phyloP scores from a whole-genome alignment of 2,329 filamentous ascomycete genomes.

The Trichoderma endophyticum region DNA sequence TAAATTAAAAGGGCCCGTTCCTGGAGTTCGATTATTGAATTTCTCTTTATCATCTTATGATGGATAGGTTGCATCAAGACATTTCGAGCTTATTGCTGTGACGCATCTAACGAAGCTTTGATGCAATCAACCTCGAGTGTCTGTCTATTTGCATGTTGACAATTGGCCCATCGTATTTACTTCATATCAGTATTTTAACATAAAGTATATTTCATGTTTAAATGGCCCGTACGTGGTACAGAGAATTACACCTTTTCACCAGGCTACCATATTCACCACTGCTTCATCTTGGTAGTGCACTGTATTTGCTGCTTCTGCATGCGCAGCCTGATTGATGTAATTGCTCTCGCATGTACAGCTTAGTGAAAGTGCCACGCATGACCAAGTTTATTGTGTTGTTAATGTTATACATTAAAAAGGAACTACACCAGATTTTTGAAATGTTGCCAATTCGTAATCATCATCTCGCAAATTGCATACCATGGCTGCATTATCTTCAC shows the following conservation, averaged over 20 bases:
- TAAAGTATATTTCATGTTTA: neutral
- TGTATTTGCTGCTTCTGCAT: neutral
- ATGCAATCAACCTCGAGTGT: neutral
- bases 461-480: neutral
- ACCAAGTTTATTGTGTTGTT: neutral
- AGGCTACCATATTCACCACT: neutral
- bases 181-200: neutral
- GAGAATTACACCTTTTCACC: neutral
- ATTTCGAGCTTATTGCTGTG: neutral
- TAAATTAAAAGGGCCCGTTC: neutral
- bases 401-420: neutral
- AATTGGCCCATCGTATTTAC: neutral
- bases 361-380: neutral
- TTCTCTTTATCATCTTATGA: neutral
- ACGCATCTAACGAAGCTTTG: neutral
- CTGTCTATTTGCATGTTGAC: neutral
- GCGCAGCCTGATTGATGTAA: neutral
- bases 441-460: neutral
- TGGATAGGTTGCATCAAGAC: neutral
- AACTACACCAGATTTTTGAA: neutral
- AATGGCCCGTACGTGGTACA: neutral
- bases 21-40: neutral
- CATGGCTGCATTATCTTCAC: neutral
- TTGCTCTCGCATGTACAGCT: neutral
- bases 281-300: neutral